Base-by-base conservation (phyloP, 1,284 basidiomycete genomes). In the Tetrapyrgos nigripes region DNA sequence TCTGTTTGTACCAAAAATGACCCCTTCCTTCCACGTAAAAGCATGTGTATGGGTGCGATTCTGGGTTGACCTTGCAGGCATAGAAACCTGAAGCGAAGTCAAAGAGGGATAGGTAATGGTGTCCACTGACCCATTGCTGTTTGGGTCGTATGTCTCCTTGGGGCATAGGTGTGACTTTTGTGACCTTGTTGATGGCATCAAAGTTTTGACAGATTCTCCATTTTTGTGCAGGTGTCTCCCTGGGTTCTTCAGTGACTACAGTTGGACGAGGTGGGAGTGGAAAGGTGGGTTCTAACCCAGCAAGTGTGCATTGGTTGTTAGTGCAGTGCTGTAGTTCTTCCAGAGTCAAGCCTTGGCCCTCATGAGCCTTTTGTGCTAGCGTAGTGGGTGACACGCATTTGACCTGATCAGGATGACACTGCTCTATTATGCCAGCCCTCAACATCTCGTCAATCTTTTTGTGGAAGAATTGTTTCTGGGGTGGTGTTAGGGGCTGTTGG, bases 11-110 rank as follows among this genome's bases (percentile, higher is more conserved):
- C 37, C 64, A 64, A 54, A 73, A 76, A 52, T 73, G 76, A 1
- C 78, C 79, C 19, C 67, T 52, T 0, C 78, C 78, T 59, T 76
- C 73, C 0, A 80, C 65, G 53, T 76, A 78, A 60, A 79, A 77
- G 14, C 63, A 66, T 0, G 72, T 66, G 52, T 78, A 80, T 11
- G 73, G 74, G n/a, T n/a, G n/a, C 64, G 1, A 78, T 64, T 29
- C 73, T 48, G 0, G 75, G n/a, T n/a, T 78, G 2, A 71, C 63
- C 21, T 68, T 65, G 64, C 79, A 79, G 28, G 78, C 47, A n/a
- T n/a, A n/a, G n/a, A n/a, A n/a, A n/a, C n/a, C n/a, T n/a, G n/a
- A n/a, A n/a, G n/a, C n/a, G n/a, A n/a, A n/a, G 14, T 69, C 66
- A 1, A 35, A 62, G 52, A 75, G n/a, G n/a, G n/a, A n/a, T n/a